Base-by-base conservation (phyloP, 2,329 filamentous ascomycete species). In the Teratosphaeria pseudoeucalypti region DNA sequence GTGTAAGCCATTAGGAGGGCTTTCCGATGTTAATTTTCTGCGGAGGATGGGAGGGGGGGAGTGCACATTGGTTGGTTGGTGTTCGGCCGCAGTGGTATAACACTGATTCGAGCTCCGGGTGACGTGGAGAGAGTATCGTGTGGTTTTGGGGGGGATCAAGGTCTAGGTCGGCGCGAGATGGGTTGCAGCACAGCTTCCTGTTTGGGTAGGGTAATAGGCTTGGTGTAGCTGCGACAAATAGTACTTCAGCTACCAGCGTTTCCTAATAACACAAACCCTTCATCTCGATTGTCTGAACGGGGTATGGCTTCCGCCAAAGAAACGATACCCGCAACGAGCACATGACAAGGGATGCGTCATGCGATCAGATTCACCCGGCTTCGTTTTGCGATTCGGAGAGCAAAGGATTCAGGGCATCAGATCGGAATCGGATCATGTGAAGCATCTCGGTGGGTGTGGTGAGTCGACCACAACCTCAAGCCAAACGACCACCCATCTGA, bases 391-490 rank as follows among this genome's bases (percentile, higher is more conserved):
- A 80, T 66, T 78, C 78, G 57, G 82, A 83, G 61, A 77, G 77
- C 54, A 80, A 82, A 65, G 82, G 85, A 73, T 88, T 19, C 78
- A 76, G 6, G 85, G 85, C 27, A 81, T 87, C 59, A 79, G 80
- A 10, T 78, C 78, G 39, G 81, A 83, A 67, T 73, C 88, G 2
- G 83, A 86, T 68, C 85, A 88, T 67, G 76, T 88, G 55, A 76
- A 81, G 2, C 75, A 88, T 0, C 23, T 23, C 23, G 23, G 23
- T 23, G 23, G 85, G 85, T 0, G 75, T 86, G 6, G 81, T 49
- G 19, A 19, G 43, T 2, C 23, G 23, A 6, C 43, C 9, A 49
- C n/a, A 3, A 16, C 4, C 37, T 11, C 6, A 7, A 39, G 11
- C 12, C 16, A 4, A 16, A 39, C 5, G 37, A 39, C 37, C 16